These are phyloP conservation scores for Lyophyllum shimeji DNA, from an alignment of 768 basidiomycete genomes.

Conservation along the genomic window DNA sequence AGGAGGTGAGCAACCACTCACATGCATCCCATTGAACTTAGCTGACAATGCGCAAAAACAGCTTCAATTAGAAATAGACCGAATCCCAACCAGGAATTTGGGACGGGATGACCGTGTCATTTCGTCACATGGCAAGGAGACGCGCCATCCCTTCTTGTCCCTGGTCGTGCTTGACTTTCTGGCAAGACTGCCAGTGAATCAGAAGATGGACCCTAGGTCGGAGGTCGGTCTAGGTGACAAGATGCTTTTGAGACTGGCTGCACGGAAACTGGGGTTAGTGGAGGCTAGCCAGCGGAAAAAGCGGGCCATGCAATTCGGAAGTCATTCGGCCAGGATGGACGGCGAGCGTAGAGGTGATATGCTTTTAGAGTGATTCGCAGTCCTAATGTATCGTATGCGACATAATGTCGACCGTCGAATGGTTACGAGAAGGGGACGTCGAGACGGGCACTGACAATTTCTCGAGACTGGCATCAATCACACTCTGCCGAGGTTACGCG, in stretches of 20 bases:
- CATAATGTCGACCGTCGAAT: too few relatives aligned
- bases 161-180: slow-evolving; percentile 77
- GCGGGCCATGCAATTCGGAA: slow-evolving; percentile 97
- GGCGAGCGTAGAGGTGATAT: slow-evolving; percentile 58
- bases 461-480: background rate
- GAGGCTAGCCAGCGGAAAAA: slow-evolving; percentile 81
- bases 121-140: slow-evolving; percentile 90
- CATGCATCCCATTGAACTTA: background rate
- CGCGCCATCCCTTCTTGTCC: slow-evolving; percentile 88
- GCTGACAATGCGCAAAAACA: slow-evolving; percentile 28
- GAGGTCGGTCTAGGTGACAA: slow-evolving; percentile 89
- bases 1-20: slow-evolving; percentile 57
- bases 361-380: slow-evolving; percentile 25
- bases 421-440: background rate
- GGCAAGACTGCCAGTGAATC: slow-evolving; percentile 73
- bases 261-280: slow-evolving; percentile 69
- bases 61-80: slow-evolving; percentile 88
- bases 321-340: slow-evolving; percentile 82
- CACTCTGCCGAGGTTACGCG: slow-evolving; percentile 10
- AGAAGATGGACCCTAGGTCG: slow-evolving; percentile 78
- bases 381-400: background rate
- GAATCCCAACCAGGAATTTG: slow-evolving; percentile 86
- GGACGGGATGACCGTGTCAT: slow-evolving; percentile 94
- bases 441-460: background rate
- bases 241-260: slow-evolving; percentile 72